A percentile compares a stretch with the other conserved stretches of the same genome.
These are phyloP conservation scores for Amanita pseudoporphyria DNA, from an alignment of 768 basidiomycete species.

Conservation along the genomic window DNA sequence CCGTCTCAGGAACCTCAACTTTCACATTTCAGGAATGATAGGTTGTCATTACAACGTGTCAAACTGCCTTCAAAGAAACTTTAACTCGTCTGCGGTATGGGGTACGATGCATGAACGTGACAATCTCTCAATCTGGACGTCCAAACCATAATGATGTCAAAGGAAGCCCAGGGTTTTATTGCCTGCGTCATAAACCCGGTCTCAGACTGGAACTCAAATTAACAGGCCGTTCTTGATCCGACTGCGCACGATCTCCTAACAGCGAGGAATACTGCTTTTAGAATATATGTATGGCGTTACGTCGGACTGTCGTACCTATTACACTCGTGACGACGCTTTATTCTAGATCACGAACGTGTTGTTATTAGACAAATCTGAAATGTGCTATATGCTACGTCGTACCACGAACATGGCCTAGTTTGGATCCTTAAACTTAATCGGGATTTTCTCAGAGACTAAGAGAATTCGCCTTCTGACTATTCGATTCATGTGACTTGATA, in stretches of 20 bases:
- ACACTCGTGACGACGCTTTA: neutral
- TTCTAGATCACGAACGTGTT: neutral
- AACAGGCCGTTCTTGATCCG: neutral
- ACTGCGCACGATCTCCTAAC: neutral
- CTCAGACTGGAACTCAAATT: neutral
- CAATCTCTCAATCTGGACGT: neutral
- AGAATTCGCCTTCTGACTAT: neutral
- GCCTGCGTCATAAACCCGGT: neutral
- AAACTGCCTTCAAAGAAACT: neutral
- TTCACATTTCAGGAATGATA: neutral
- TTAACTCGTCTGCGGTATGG: neutral
- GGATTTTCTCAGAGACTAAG: neutral
- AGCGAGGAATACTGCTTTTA: neutral
- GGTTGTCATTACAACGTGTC: neutral
- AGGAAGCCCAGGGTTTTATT: neutral
- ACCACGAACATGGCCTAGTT: no score
- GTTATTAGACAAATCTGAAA: no score
- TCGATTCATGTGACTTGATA: neutral
- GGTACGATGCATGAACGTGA: neutral
- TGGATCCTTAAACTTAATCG: no score
- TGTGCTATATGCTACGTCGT: neutral
- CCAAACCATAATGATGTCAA: neutral
- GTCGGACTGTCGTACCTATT: neutral
- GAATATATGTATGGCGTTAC: neutral
- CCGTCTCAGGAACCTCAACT: neutral